Evolutionary conservation across 2,329 filamentous ascomycete species (phyloP), one percentile per base, ranked within the genome.

Genomic region (Alternaria ethzedia): DNA sequence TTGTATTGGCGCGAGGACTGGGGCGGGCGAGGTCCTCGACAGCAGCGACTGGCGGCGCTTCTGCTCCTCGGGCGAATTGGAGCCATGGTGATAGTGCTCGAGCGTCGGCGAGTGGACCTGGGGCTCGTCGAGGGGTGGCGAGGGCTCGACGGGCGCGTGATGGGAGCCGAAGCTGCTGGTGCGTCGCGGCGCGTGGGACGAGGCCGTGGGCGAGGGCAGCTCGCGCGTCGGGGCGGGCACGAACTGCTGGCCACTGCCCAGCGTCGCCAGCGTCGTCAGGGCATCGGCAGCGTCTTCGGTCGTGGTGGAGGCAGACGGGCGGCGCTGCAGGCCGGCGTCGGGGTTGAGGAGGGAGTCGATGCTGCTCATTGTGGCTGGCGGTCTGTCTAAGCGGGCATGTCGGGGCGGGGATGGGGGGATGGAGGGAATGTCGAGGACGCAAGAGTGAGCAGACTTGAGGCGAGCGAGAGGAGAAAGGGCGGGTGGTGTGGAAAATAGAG

Each of bases 31-130:
- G 41, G 71, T 74, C 59, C 70, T 69, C 32, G 67, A 70, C 64
- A 73, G 73, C 64, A 74, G 70, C 55, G 70, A 82, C 66, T 71
- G 82, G 46, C 79, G 75, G n/a, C 80, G 74, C 50, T 69, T 68
- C 56, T 78, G 76, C 67, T 81, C 79, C 63, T 83, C 81, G 44
- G 83, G 82, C 50, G 82, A 84, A 41, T 76, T 76, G 43, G 82
- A 82, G 47, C 78, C 77, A 65, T 83, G 79, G 64, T 83, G 82
- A 69, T 84, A 84, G 50, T 83, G 82, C 23, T 84, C 81, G 47
- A 84, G 78, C 3, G 82, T 82, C 5, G 83, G 82, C 25, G 82
- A 84, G 71, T 75, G 80, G 25, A 65, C 45, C 23, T 78, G 75
- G 25, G 74, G 72, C 52, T 64, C 70, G 10, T 79, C 73, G 25